Base-by-base conservation (phyloP, 2,329 filamentous ascomycete species). In the Coniochaeta prunicola region DNA sequence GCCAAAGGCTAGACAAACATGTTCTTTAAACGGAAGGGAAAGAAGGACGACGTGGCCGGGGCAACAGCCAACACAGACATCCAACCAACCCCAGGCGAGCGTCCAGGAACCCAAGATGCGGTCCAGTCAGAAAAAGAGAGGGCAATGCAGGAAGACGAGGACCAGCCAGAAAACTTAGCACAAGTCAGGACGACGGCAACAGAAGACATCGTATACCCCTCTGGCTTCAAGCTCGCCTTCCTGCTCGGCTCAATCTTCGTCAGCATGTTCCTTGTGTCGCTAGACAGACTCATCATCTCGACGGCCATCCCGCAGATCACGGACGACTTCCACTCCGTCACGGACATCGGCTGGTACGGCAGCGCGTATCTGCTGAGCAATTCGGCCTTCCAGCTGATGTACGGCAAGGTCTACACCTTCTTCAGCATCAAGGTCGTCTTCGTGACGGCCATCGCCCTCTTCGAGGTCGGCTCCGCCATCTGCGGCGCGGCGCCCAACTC, bases 221-320 rank as follows among this genome's bases (percentile, higher is more conserved):
- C 61, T 1, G 72, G 73, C 2, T 24, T 70, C 21, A 65, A 66
- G 28, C 68, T 75, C 7, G 65, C 58, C 5, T 60, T 74, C 33
- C 60, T 75, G 5, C 61, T 76, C 57, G 55, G 65, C 5, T 74
- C 73, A 5, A 62, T 71, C 33, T 73, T 71, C 59, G 64, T 71
- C 24, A 69, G 67, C 60, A 68, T 76, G 66, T 76, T 76, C 62
- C 65, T 75, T 26, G 68, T 76, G 36, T 68, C 73, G 10, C 68
- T 75, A 55, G 73, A 74, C 63, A 68, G 71, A 13, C 64, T 73
- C 24, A 73, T 73, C 59, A 67, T 74, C 57, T 68, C 70, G 0
- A 75, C 73, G 2, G 73, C 73, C n/a, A 72, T 75, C 53, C 73
- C 72, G 17, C 66, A 66, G 53, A 74, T 74, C 64, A 74, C 72